Evolutionary conservation across 352 stramenopile species (phyloP).

Genomic region (Pythium vanterpoolii): DNA sequence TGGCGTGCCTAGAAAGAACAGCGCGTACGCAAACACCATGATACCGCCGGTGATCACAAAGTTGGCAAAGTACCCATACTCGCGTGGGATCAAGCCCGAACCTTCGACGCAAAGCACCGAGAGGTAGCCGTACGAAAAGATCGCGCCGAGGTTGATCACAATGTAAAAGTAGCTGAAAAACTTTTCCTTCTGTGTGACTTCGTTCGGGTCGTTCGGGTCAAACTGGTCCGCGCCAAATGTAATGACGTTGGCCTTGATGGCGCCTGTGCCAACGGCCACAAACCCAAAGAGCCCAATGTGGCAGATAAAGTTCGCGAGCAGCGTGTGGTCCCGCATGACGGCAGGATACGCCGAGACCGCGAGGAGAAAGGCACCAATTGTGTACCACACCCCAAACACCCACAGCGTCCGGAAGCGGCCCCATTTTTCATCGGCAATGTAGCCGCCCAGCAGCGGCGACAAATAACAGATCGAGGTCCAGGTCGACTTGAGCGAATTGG

Average conservation of each 20-base stretch:
- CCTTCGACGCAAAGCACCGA: constrained; percentile 88
- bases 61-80: constrained; percentile 89
- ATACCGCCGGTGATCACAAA: constrained; percentile 81
- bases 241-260: constrained; percentile 87
- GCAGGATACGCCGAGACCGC: constrained; percentile 60
- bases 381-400: constrained; percentile 83
- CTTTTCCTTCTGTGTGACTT: constrained; percentile 72
- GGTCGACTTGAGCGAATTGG: constrained; percentile 86
- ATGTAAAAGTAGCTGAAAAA: constrained; percentile 94
- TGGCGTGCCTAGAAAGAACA: constrained; percentile 55
- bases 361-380: constrained; percentile 61
- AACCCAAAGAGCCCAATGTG: constrained; percentile 71
- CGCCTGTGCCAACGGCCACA: constrained; percentile 75
- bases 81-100: constrained; percentile 52
- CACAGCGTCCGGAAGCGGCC: constrained; percentile 80
- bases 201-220: constrained; percentile 79
- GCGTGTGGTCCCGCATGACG: constrained; percentile 43
- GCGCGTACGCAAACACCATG: constrained; percentile 75
- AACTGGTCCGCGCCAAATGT: constrained; percentile 87
- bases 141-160: constrained; percentile 88
- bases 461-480: constrained; percentile 88
- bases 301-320: constrained; percentile 58
- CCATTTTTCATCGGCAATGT: constrained; percentile 86
- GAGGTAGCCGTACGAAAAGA: constrained; percentile 90
- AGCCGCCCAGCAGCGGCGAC: constrained; percentile 76